phyloP scores from a whole-genome alignment of 1,284 basidiomycete genomes.

The Mycena citricolor region DNA sequence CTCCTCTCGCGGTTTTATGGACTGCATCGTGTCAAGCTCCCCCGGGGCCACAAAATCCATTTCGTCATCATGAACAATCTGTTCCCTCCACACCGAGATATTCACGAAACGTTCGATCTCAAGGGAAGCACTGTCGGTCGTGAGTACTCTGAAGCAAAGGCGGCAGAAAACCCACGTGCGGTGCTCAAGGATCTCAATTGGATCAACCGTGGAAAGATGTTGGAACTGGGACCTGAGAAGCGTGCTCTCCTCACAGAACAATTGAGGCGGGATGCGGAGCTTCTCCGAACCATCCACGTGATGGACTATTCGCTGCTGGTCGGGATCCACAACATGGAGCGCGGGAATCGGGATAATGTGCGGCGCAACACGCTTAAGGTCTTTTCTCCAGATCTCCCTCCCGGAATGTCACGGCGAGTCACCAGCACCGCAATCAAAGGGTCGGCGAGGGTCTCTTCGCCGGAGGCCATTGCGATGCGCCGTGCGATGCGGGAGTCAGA shows the following conservation, averaged over 20 bases:
- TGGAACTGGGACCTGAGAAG: slow-evolving; percentile 95
- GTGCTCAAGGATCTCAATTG: slow-evolving; percentile 97
- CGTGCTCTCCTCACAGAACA: slow-evolving; percentile 88
- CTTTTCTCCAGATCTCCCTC: slow-evolving; percentile 55
- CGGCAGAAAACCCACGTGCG: slow-evolving; percentile 75
- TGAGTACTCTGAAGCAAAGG: slow-evolving; percentile 86
- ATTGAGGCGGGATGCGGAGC: slow-evolving; percentile 81
- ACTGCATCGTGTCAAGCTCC: slow-evolving; percentile 95
- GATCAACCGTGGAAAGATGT: slow-evolving; percentile 76
- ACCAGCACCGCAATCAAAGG: slow-evolving; percentile 44
- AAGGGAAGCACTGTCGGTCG: slow-evolving; percentile 94
- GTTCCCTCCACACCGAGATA: slow-evolving; percentile 95
- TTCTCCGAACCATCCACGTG: slow-evolving; percentile 81
- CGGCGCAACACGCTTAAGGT: slow-evolving; percentile 88
- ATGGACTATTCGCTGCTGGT: slow-evolving; percentile 98
- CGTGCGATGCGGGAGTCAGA: slow-evolving; percentile 85
- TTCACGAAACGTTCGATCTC: slow-evolving; percentile 97
- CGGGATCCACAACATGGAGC: slow-evolving; percentile 89
- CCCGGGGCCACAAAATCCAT: slow-evolving; percentile 92
- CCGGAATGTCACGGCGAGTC: slow-evolving; percentile 16
- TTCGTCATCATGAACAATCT: slow-evolving; percentile 99
- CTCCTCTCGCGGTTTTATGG: slow-evolving; percentile 94
- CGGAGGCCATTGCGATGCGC: slow-evolving; percentile 81
- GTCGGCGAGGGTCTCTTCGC: slow-evolving; percentile 51
- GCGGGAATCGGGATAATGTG: slow-evolving; percentile 91